Conservation (phyloP, 164 flowering plant species). For the Aristolochia fimbriata region DNA sequence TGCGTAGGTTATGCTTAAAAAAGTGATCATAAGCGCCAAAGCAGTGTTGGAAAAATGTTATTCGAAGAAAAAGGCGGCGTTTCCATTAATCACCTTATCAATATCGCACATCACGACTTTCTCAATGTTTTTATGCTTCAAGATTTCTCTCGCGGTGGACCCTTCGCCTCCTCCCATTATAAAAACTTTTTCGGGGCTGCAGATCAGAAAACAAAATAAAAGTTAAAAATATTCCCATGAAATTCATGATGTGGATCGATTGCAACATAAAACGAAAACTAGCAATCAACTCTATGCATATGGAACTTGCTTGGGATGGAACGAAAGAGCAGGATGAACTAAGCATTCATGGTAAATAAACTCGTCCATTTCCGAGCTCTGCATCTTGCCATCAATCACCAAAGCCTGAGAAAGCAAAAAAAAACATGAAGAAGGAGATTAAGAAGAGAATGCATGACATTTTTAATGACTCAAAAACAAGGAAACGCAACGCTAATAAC, state of each 20-base stretch:
- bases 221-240: neutral
- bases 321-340: conserved; percentile 69
- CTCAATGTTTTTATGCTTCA: conserved; percentile 54
- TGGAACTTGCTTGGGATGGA: conserved; percentile 51
- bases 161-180: conserved; percentile 99
- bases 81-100: conserved; percentile 40
- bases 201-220: conserved; percentile 1
- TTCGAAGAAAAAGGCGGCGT: too few relatives aligned
- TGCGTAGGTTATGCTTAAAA: too few relatives aligned
- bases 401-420: conserved; percentile 11
- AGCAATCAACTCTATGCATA: neutral
- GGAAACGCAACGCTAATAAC: too few relatives aligned
- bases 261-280: too few relatives aligned
- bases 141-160: conserved; percentile 76
- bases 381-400: conserved; percentile 91
- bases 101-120: conserved; percentile 90
- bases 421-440: neutral
- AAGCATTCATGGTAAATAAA: conserved; percentile 82
- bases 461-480: too few relatives aligned
- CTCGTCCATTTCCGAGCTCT: conserved; percentile 77
- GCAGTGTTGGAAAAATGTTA: too few relatives aligned
- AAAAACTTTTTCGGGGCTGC: conserved; percentile 64
- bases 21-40: too few relatives aligned
- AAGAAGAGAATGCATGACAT: too few relatives aligned
- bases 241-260: too few relatives aligned